Conservation (phyloP, 768 basidiomycete species). For the Tulasnella sp. region DNA sequence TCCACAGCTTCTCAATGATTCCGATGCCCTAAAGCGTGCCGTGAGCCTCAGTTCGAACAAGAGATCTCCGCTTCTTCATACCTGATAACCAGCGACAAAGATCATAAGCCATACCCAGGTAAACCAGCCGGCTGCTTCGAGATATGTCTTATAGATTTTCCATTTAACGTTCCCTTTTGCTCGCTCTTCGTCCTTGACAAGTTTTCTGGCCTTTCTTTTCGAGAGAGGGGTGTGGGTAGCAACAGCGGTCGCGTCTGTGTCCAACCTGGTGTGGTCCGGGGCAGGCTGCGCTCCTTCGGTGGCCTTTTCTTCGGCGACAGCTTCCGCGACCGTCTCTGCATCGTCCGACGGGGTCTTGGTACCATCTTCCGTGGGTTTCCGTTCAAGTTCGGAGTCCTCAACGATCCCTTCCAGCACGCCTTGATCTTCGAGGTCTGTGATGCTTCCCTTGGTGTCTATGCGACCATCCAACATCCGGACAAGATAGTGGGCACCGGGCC, state of each 20-base stretch:
- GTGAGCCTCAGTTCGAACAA: neutral
- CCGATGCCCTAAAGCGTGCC: slow-evolving; percentile 38
- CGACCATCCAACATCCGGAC: slow-evolving; percentile 51
- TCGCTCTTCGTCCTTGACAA: slow-evolving; percentile 45
- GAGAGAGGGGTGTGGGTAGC: neutral
- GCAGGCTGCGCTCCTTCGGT: slow-evolving; percentile 61
- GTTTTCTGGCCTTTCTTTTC: slow-evolving; percentile 35
- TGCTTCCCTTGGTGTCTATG: slow-evolving; percentile 48
- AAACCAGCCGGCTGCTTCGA: slow-evolving; percentile 57
- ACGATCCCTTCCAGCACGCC: slow-evolving; percentile 47
- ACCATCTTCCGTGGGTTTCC: slow-evolving; percentile 41
- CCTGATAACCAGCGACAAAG: slow-evolving; percentile 19
- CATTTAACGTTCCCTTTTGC: slow-evolving; percentile 46
- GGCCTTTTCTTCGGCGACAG: slow-evolving; percentile 48
- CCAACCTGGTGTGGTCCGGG: neutral
- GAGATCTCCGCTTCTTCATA: slow-evolving; percentile 1
- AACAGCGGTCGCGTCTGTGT: slow-evolving; percentile 5
- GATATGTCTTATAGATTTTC: slow-evolving; percentile 48
- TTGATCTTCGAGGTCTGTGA: slow-evolving; percentile 45
- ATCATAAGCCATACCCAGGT: slow-evolving; percentile 52
- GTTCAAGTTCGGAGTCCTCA: slow-evolving; percentile 41
- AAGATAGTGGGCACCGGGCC: slow-evolving; percentile 48
- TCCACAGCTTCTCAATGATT: slow-evolving; percentile 42
- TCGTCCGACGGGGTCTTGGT: slow-evolving; percentile 41
- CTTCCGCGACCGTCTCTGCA: slow-evolving; percentile 40